Evolutionary conservation across 345 rosid species (phyloP), one percentile per base, ranked within the genome.

Genomic region (Arabis alpina): DNA sequence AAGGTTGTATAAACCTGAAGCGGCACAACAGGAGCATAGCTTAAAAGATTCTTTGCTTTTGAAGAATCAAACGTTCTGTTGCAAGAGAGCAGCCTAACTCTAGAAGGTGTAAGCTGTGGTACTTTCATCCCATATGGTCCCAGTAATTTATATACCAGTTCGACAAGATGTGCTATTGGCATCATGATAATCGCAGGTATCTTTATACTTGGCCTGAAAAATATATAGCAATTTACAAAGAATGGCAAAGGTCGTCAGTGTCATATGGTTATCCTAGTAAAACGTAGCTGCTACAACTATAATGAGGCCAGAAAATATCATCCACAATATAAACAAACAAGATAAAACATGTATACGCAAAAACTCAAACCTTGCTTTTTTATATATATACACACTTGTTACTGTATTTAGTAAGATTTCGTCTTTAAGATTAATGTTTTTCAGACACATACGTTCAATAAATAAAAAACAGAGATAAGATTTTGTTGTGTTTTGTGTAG

Each of bases 41-140:
- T 95, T 59, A 94, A 84, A 25, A 55, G 87, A 64, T 88, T 90
- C 49, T 85, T 91, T 36, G 97, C 97, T 79, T 91, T 94, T 15
- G 89, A 82, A 54, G 89, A 83, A 75, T 81, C 73, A 72, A 91
- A 94, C 56, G 95, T 75, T 83, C 95, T 81, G 81, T 70, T 88
- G 80, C 95, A 80, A 32, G 97, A 84, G 61, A 91, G 91, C 41
- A 94, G 89, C 59, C 95, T 86, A 76, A 94, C 74, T 83, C 95
- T 92, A 3, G 97, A 94, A 75, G 97, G 97, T 61, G 87, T 94
- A 76, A 94, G 81, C 75, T 85, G 90, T 3, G 96, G 97, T 74
- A 87, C 84, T 79, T 87, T 89, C 99, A 94, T 94, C 48, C 97
- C 97, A 44, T 82, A 84, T 45, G 93, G 93, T 65, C 93, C 89